Evolutionary conservation across 345 rosid species (phyloP), one percentile per base, ranked within the genome.

Genomic region (Gossypium rotundifolium): DNA sequence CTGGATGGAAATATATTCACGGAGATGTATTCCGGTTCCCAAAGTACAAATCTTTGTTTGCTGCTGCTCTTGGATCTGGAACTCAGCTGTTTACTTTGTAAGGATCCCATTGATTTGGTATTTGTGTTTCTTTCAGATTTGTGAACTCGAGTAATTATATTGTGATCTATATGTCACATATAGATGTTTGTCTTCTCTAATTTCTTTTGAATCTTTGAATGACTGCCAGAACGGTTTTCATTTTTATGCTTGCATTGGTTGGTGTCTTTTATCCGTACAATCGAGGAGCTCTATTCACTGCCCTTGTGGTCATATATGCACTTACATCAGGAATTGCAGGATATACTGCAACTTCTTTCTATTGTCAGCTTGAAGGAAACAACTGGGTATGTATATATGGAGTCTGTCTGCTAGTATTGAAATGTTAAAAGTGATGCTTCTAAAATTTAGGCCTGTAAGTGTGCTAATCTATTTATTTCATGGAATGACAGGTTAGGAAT

Each of bases 301-400:
- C 97, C 16, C 77, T 92, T 82, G 96, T 92, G 61, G 89, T 92
- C 79, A 89, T 92, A 67, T 90, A 90, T 63, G 97, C 96, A 20
- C 96, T 92, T 6, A 92, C 96, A 46, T 91, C 97, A 46, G 97
- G 97, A 38, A 92, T 90, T 58, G 97, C 96, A 0, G 97, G 97
- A 74, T 92, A 90, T 74, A 86, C 87, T 22, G 86, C 97, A 52
- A 80, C 97, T 52, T 85, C 97, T 73, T 92, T 90, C 87, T 92
- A 89, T 75, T 83, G 91, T 80, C 97, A 92, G 75, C 96, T 92
- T 72, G 97, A 92, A 87, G 97, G 97, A 83, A 82, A 76, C 52
- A 96, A 1, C 77, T 92, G 97, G 97, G 97, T 92, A 83, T 65
- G 80, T 27, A 18, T 93, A 12, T 40, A 45, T 70, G 22, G n/a